Conservation (phyloP, 1,284 basidiomycete species). For the Apiotrichum sp. region DNA sequence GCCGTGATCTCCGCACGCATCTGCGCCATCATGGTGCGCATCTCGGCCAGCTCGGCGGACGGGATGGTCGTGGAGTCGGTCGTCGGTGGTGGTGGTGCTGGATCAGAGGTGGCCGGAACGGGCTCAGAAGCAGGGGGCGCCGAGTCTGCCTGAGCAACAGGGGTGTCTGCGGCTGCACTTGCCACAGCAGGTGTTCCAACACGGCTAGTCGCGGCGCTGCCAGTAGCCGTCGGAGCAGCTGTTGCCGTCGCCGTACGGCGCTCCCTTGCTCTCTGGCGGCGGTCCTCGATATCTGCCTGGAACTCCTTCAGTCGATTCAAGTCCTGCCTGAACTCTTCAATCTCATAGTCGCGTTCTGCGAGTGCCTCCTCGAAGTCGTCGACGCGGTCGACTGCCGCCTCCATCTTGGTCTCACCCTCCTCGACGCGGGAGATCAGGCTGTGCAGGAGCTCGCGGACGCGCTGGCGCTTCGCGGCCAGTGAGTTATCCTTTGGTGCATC, state of each 20-base stretch:
- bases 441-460: not conserved
- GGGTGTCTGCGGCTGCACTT: too few species aligned
- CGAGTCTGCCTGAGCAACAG: not conserved
- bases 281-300: too few species aligned
- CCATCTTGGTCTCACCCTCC: not conserved
- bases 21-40: not conserved
- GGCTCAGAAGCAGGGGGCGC: not conserved
- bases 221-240: not conserved
- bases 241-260: not conserved
- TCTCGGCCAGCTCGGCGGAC: too few species aligned
- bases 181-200: not conserved
- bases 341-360: not conserved
- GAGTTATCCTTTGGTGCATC: not conserved
- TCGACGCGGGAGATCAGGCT: not conserved
- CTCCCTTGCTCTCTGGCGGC: not conserved
- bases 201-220: not conserved
- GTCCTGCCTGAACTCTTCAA: not conserved
- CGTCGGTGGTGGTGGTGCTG: too few species aligned
- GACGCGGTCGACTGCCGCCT: not conserved
- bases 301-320: too few species aligned
- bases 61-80: too few species aligned
- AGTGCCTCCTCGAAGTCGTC: not conserved
- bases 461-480: not conserved
- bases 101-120: not conserved
- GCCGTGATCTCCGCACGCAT: not conserved